Conservation (phyloP, 2,329 filamentous ascomycete species). For the Cladophialophora bantiana region DNA sequence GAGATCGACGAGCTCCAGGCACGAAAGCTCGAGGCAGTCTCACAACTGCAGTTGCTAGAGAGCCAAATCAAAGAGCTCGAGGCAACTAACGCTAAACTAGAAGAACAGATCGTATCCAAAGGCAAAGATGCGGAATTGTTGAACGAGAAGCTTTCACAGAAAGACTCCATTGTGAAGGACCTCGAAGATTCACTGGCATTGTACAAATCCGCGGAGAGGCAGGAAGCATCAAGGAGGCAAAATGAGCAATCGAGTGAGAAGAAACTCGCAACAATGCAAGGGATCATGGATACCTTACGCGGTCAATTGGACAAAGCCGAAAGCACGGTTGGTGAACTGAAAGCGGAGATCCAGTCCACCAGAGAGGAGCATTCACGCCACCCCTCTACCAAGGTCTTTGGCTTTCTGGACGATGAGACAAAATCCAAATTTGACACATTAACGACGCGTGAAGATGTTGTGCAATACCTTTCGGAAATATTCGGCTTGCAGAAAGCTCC, state of each 20-base stretch:
- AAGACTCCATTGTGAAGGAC: constrained; percentile 41
- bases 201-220: constrained; percentile 37
- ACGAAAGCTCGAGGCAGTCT: constrained; percentile 51
- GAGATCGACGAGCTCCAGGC: constrained; percentile 49
- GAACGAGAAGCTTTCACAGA: constrained; percentile 45
- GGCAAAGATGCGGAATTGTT: constrained; percentile 36
- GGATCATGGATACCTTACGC: constrained; percentile 62
- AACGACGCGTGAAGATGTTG: constrained; percentile 41
- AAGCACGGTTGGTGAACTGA: constrained; percentile 54
- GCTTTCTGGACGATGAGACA: constrained; percentile 33
- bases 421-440: constrained; percentile 29
- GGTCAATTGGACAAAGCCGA: constrained; percentile 63
- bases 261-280: constrained; percentile 60
- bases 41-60: constrained; percentile 49
- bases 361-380: constrained; percentile 30
- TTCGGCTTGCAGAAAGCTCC: constrained; percentile 33
- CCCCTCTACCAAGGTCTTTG: constrained; percentile 36
- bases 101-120: constrained; percentile 37
- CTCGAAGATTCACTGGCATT: constrained; percentile 40
- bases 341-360: constrained; percentile 45
- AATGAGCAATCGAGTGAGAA: constrained; percentile 57
- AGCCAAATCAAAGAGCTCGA: constrained; percentile 41
- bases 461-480: constrained; percentile 51
- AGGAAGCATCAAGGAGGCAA: constrained; percentile 39
- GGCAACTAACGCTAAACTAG: constrained; percentile 41